Base-by-base conservation (phyloP, 768 basidiomycete species). In the Tricholoma terreum region DNA sequence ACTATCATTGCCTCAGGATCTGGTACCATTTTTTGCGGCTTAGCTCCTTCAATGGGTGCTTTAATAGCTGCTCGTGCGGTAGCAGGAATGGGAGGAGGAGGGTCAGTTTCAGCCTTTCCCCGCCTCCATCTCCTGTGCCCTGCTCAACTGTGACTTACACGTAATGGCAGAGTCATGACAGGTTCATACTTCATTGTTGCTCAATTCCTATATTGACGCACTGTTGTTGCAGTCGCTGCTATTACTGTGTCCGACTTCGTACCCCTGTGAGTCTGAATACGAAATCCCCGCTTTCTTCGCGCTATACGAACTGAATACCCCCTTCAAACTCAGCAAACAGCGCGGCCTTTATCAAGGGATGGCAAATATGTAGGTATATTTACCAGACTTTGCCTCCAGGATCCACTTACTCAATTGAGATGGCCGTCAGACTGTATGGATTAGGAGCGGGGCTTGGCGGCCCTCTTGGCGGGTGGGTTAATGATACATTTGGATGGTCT, bases 11-110 rank as follows among this genome's bases (percentile, higher is more conserved):
- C 43, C 36, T 63, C 67, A 91, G 89, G 89, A 19, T 77, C 83
- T 58, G 95, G 95, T 19, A 98, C 94, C 1, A 77, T 92, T 40
- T 77, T 87, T 14, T 98, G 94, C 67, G 96, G 92, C 1, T 63
- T 94, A 40, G 95, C 93, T 40, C 85, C 89, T 8, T 89, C 87
- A 6, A 96, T 98, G 94, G 80, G 84, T 60, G 70, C 79, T 11
- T 80, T 97, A 53, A 92, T 96, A 59, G 78, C 80, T 40, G 90
- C 89, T 55, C 84, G 95, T 11, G 85, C 91, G 3, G 73, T 97
- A 43, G 93, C 94, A 24, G 94, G 94, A 50, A 91, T 92, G 85
- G 94, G 92, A 55, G 92, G 94, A 56, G 94, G 92, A 71, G 89
- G 92, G 85, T 91, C 69, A 72, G 87, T 83, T n/a, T 40, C 51